A percentile compares a stretch with the other conserved stretches of the same genome.
These are phyloP conservation scores for Pseudozyma sp. DNA, from an alignment of 1,284 basidiomycete species.

Conservation along the genomic window DNA sequence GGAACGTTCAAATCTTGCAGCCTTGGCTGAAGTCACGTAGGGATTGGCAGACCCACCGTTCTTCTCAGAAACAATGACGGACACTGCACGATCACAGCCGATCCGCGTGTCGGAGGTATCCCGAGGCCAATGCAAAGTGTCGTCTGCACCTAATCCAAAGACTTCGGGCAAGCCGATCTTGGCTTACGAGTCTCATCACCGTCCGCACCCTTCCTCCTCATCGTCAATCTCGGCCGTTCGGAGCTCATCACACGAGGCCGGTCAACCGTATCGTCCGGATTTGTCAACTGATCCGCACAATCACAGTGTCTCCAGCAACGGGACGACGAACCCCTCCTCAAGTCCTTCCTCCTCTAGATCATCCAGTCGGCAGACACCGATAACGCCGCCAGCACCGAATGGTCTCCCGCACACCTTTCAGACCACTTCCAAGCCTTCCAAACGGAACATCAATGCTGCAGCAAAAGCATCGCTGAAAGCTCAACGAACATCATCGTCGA, in stretches of 20 bases:
- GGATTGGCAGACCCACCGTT: background rate
- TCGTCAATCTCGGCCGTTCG: background rate
- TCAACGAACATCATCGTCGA: no score
- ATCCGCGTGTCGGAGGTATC: conserved; percentile 17
- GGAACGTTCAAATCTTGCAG: background rate
- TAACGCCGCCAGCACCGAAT: conserved; percentile 1
- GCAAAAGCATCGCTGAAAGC: conserved; percentile 8
- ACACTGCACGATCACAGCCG: conserved; percentile 10
- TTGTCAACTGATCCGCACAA: no score
- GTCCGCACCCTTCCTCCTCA: conserved; percentile 2
- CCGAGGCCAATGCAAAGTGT: conserved; percentile 23
- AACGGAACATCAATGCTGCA: background rate
- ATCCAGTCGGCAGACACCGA: background rate
- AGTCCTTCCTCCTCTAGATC: conserved; percentile 15
- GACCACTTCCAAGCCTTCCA: conserved; percentile 6
- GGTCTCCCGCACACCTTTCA: background rate
- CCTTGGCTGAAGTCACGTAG: background rate
- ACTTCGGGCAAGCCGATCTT: conserved; percentile 1
- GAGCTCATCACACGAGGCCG: background rate
- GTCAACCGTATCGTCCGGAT: background rate
- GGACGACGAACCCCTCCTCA: background rate
- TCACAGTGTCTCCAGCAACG: no score
- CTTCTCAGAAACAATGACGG: conserved; percentile 6
- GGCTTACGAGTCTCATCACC: background rate
- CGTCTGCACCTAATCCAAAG: conserved; percentile 3